Evolutionary conservation across 768 basidiomycete genomes (phyloP), one percentile per base, ranked within the genome.

Genomic region (Suillus cothurnatus): DNA sequence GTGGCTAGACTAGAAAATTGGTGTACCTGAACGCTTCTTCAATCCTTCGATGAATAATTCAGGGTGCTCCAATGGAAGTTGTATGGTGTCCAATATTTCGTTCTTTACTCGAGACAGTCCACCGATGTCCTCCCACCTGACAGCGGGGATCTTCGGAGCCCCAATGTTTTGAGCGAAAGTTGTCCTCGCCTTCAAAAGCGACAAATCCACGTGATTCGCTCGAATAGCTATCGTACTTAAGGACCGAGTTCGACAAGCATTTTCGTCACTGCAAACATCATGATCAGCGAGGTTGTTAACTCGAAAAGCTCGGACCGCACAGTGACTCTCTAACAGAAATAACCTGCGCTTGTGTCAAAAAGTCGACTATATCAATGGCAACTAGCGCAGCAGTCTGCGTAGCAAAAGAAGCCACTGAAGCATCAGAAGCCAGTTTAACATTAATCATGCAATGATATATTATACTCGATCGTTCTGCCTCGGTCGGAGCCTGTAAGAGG

Each of bases 121-220:
- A 32, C 97, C 97, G 15, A 99, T 91, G 74, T 99, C 97, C 75
- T 98, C 95, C 97, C 97, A 99, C 0, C 91, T 85, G 1, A 99
- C 95, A 67, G 84, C 91, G 1, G 97, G 97, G 41, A 99, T 99
- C 69, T 92, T 95, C 0, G 97, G 97, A 31, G 95, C 94, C n/a
- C 96, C 97, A 66, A 99, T 97, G 72, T 86, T 94, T 73, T 95
- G 93, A 9, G 93, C 91, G 76, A 96, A 96, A 0, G 91, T 85
- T 12, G 85, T 79, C 62, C 95, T 82, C 15, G 92, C 91, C 66
- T 88, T 85, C 15, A 82, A 81, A 23, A 99, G 81, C 0, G 94
- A 94, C 19, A 69, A 64, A 4, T 90, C 85, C 70, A 99, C 90
- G 72, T 98, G 94, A 49, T 81, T 80, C 0, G 82, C 81, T 23